Evolutionary conservation across 495 filamentous ascomycete species (phyloP).

Genomic region (Neurospora africana): DNA sequence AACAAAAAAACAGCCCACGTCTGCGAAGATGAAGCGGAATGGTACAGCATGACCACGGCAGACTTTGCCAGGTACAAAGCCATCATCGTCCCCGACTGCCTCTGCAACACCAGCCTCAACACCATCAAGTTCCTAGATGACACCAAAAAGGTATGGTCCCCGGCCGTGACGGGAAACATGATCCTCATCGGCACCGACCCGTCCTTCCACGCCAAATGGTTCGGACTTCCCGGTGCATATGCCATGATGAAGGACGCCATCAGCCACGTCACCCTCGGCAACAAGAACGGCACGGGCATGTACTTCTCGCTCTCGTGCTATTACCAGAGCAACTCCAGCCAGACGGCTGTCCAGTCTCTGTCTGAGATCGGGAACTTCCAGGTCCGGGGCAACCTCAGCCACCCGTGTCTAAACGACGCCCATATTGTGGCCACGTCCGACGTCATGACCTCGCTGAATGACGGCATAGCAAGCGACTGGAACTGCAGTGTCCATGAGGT

Average conservation of each 20-base stretch:
- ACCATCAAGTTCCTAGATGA: conserved; percentile 21
- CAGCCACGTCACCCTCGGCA: conserved; percentile 13
- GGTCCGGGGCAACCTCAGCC: conserved; percentile 28
- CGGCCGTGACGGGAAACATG: conserved; percentile 23
- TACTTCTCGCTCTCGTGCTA: conserved; percentile 26
- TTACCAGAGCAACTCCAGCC: conserved; percentile 13
- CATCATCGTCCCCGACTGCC: conserved; percentile 19
- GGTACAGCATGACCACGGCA: conserved; percentile 20
- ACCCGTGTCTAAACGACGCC: conserved; percentile 32
- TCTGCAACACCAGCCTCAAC: conserved; percentile 17
- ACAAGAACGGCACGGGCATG: conserved; percentile 19
- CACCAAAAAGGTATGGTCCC: conserved; percentile 19
- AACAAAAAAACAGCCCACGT: conserved; percentile 17
- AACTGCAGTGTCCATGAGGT: conserved; percentile 39
- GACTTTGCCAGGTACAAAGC: conserved; percentile 24
- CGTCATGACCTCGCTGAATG: conserved; percentile 30
- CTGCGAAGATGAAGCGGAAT: conserved; percentile 18
- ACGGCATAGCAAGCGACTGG: conserved; percentile 35
- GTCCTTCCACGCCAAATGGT: conserved; percentile 19
- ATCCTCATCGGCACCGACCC: conserved; percentile 23
- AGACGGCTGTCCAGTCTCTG: conserved; percentile 28
- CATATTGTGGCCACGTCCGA: conserved; percentile 35
- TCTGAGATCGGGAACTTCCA: conserved; percentile 35
- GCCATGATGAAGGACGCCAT: conserved; percentile 21
- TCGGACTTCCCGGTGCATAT: conserved; percentile 14